phyloP scores from a whole-genome alignment of 345 rosid species.

The Moricandia arvensis region DNA sequence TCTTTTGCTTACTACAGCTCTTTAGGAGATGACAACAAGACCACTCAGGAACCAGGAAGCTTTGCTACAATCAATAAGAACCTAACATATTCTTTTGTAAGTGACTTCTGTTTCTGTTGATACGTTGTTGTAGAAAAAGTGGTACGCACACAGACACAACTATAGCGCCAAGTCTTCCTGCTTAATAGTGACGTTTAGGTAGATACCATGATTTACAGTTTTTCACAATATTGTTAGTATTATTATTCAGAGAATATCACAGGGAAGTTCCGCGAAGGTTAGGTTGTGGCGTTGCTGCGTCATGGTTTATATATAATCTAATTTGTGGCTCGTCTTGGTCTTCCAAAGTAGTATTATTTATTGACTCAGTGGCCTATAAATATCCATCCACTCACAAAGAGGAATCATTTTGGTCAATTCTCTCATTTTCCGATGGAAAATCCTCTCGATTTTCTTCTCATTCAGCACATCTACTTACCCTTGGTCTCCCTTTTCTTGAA shows the following conservation, averaged over 20 bases:
- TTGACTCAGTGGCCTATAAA: not conserved
- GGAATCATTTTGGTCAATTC: not conserved
- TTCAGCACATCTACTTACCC: slow-evolving; percentile 41
- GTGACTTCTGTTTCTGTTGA: slow-evolving; percentile 15
- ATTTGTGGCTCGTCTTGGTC: not conserved
- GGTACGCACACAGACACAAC: not conserved
- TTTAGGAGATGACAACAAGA: slow-evolving; percentile 12
- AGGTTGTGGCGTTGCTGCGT: not conserved
- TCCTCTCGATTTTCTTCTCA: slow-evolving; percentile 35
- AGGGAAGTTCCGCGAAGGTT: slow-evolving; percentile 25
- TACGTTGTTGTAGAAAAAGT: not conserved
- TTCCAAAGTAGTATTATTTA: not conserved
- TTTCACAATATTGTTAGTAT: not conserved
- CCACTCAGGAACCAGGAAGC: slow-evolving; percentile 1
- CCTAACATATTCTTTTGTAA: not conserved
- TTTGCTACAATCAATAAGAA: not conserved
- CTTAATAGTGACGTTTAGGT: not conserved
- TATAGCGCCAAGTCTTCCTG: not conserved
- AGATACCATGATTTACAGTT: too few species aligned
- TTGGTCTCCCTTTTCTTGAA: slow-evolving; percentile 47
- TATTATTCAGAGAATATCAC: not conserved
- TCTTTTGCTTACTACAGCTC: slow-evolving; percentile 15
- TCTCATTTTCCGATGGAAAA: slow-evolving; percentile 16
- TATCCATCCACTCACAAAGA: not conserved
- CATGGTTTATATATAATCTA: not conserved